phyloP scores from a whole-genome alignment of 2,329 filamentous ascomycete species.

The Scedosporium apiospermum region DNA sequence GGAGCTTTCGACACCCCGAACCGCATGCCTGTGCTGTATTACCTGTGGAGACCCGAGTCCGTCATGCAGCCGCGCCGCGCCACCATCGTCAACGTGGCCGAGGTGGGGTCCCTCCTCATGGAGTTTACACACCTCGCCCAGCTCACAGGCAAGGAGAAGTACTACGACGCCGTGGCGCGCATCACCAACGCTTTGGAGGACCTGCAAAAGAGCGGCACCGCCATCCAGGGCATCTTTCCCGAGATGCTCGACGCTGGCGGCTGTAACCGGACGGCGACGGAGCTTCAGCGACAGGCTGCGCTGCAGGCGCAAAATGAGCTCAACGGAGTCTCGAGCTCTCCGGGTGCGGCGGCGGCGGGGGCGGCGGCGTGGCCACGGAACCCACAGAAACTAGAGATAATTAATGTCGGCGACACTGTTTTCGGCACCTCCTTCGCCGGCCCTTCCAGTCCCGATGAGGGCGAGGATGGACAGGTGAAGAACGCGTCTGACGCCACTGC shows the following conservation, averaged over 20 bases:
- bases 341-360: background rate
- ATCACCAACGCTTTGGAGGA: conserved; percentile 73
- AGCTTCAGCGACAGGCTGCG: conserved; percentile 1
- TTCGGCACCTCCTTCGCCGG: background rate
- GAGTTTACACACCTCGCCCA: conserved; percentile 88
- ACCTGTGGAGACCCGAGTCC: conserved; percentile 62
- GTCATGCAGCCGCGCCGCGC: conserved; percentile 57
- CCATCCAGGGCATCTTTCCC: conserved; percentile 73
- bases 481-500: too few relatives aligned
- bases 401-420: background rate
- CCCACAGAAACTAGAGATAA: background rate
- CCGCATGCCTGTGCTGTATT: conserved; percentile 78
- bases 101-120: conserved; percentile 70
- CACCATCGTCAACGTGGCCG: conserved; percentile 49
- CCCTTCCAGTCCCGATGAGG: background rate
- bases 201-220: conserved; percentile 59
- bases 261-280: conserved; percentile 51
- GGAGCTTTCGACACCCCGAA: conserved; percentile 87
- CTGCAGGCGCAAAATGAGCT: background rate
- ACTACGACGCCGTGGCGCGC: conserved; percentile 82
- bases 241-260: conserved; percentile 67
- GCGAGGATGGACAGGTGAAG: background rate
- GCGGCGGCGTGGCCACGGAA: background rate
- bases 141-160: conserved; percentile 69
- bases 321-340: background rate